Evolutionary conservation across 2,329 filamentous ascomycete species (phyloP).

Genomic region (Biscogniauxia sp.): DNA sequence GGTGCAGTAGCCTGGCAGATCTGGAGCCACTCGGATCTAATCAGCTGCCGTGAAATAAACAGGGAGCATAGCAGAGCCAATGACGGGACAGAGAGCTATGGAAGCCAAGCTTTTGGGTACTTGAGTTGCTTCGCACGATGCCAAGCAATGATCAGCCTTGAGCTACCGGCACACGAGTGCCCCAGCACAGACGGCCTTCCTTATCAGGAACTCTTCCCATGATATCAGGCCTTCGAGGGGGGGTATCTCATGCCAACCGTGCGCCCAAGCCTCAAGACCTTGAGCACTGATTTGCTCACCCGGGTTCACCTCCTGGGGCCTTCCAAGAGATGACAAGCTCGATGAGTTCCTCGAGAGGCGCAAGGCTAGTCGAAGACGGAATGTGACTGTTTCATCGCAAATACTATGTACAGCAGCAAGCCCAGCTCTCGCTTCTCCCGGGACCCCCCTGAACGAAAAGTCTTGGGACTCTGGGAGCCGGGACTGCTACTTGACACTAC

Average conservation of each 20-base stretch:
- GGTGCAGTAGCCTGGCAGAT: slow-evolving; percentile 6
- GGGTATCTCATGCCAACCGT: slow-evolving; percentile 1
- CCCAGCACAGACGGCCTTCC: slow-evolving; percentile 14
- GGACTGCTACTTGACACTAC: neutral
- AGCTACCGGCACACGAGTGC: slow-evolving; percentile 1
- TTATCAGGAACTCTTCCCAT: slow-evolving; percentile 11
- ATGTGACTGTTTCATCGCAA: neutral
- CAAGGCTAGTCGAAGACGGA: neutral
- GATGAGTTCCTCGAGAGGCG: neutral
- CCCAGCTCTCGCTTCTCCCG: neutral
- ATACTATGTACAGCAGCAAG: neutral
- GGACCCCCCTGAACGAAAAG: neutral
- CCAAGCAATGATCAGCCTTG: slow-evolving; percentile 24
- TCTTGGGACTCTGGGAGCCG: neutral
- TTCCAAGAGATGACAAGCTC: neutral
- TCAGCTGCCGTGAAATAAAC: slow-evolving; percentile 12
- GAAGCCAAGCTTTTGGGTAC: slow-evolving; percentile 13
- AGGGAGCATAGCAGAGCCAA: slow-evolving; percentile 7
- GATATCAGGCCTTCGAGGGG: neutral
- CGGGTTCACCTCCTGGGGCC: neutral
- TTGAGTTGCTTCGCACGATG: slow-evolving; percentile 10
- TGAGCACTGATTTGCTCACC: neutral
- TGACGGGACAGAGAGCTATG: slow-evolving; percentile 5
- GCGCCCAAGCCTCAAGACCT: neutral
- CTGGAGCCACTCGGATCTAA: slow-evolving; percentile 7